Evolutionary conservation across 2,329 filamentous ascomycete genomes (phyloP).

Genomic region (Ophiostoma piceae): DNA sequence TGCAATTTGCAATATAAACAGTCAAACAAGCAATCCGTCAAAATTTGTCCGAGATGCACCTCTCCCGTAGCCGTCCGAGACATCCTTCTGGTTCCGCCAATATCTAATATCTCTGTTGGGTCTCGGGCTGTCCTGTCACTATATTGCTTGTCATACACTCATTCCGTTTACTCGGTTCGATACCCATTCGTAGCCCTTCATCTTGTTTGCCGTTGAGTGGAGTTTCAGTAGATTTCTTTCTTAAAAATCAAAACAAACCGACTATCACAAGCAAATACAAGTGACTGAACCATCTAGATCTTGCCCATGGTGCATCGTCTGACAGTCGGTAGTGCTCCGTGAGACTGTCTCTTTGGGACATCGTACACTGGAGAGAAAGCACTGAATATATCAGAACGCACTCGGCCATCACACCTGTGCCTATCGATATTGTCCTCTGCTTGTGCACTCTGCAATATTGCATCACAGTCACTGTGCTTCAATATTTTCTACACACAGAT

Average conservation of each 20-base stretch:
- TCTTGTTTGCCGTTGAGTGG: neutral
- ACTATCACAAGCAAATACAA: neutral
- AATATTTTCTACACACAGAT: neutral
- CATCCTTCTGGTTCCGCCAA: neutral
- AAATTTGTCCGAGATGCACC: neutral
- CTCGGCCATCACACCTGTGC: neutral
- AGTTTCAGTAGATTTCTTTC: neutral
- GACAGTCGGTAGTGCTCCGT: conserved; percentile 7
- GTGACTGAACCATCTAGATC: neutral
- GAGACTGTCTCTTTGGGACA: neutral
- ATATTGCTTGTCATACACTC: neutral
- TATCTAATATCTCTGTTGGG: neutral
- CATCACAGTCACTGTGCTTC: neutral
- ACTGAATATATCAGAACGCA: neutral
- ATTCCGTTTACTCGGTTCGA: neutral
- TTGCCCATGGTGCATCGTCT: conserved; percentile 2
- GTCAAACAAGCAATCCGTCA: neutral
- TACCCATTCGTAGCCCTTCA: neutral
- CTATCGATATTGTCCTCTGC: neutral
- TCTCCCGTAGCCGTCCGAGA: neutral
- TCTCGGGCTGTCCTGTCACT: neutral
- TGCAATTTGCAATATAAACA: neutral
- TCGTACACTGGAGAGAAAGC: neutral
- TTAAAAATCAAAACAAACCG: neutral
- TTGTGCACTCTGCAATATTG: neutral